A percentile compares a stretch with the other conserved stretches of the same genome.
phyloP scores from a whole-genome alignment of 2,329 filamentous ascomycete genomes.

The Pestalotiopsis sp. region DNA sequence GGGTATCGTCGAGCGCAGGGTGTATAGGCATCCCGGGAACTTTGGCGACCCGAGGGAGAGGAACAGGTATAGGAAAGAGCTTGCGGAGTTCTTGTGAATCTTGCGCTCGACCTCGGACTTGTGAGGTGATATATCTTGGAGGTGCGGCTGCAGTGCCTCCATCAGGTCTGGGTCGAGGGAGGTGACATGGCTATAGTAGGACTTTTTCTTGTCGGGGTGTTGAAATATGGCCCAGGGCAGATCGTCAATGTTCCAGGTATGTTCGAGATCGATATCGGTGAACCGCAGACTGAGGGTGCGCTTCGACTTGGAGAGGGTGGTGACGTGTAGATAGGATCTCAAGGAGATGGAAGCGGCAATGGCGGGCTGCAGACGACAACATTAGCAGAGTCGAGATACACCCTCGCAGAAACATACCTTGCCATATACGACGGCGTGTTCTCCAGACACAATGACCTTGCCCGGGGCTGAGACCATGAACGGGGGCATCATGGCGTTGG shows the following conservation, averaged over 20 bases:
- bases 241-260: constrained; percentile 92
- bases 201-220: constrained; percentile 83
- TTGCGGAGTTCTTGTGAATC: constrained; percentile 80
- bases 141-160: constrained; percentile 77
- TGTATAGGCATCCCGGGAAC: constrained; percentile 83
- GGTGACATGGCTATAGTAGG: constrained; percentile 89
- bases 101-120: constrained; percentile 74
- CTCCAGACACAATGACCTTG: constrained; percentile 97
- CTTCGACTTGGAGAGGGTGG: constrained; percentile 88
- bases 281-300: constrained; percentile 87
- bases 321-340: constrained; percentile 94
- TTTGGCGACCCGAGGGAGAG: constrained; percentile 80
- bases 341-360: constrained; percentile 95
- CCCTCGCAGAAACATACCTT: constrained; percentile 59
- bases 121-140: constrained; percentile 68
- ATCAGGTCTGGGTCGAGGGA: constrained; percentile 82
- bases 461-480: constrained; percentile 99
- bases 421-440: constrained; percentile 96
- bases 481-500: constrained; percentile 73
- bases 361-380: constrained; percentile 61
- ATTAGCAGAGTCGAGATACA: background rate
- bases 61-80: constrained; percentile 90
- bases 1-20: constrained; percentile 89
- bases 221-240: constrained; percentile 86
- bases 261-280: constrained; percentile 83